These are phyloP conservation scores for Plasmodium cynomolgi DNA, from an alignment of 169 alveolate species.

Conservation along the genomic window DNA sequence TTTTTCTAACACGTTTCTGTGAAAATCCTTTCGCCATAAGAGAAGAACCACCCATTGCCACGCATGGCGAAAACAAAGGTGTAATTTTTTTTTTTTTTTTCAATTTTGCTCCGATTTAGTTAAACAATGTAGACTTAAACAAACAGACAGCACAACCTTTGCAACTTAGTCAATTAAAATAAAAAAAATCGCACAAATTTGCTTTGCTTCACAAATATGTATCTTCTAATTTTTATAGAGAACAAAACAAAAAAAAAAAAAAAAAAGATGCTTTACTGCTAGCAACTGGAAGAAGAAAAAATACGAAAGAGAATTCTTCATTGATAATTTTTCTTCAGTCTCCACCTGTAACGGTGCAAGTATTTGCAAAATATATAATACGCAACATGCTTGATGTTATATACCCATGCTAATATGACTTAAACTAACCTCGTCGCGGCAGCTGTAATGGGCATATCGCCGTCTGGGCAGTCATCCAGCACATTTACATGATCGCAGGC, in stretches of 20 bases:
- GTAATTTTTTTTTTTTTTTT: neutral
- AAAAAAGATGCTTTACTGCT: neutral
- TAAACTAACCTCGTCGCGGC: slow-evolving; percentile 61
- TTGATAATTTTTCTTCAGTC: slow-evolving; percentile 41
- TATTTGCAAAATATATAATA: neutral
- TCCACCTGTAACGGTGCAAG: slow-evolving; percentile 35
- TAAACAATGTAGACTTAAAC: neutral
- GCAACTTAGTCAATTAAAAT: neutral
- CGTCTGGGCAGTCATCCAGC: slow-evolving; percentile 48
- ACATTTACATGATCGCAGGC: slow-evolving; percentile 45
- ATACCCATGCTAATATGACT: neutral
- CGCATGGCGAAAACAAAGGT: neutral
- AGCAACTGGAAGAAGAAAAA: neutral
- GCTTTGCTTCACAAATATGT: neutral
- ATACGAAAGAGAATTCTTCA: neutral
- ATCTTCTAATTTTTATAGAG: slow-evolving; percentile 17
- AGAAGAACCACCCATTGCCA: neutral
- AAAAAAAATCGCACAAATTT: neutral
- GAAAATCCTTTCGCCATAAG: neutral
- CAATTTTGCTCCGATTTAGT: neutral
- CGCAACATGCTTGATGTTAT: neutral
- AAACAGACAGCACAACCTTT: slow-evolving; percentile 9
- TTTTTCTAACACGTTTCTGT: neutral
- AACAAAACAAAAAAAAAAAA: slow-evolving; percentile 12
- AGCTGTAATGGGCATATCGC: slow-evolving; percentile 53